Evolutionary conservation across 108 stramenopile species (phyloP).

Genomic region (Cylindrotheca fusiformis): DNA sequence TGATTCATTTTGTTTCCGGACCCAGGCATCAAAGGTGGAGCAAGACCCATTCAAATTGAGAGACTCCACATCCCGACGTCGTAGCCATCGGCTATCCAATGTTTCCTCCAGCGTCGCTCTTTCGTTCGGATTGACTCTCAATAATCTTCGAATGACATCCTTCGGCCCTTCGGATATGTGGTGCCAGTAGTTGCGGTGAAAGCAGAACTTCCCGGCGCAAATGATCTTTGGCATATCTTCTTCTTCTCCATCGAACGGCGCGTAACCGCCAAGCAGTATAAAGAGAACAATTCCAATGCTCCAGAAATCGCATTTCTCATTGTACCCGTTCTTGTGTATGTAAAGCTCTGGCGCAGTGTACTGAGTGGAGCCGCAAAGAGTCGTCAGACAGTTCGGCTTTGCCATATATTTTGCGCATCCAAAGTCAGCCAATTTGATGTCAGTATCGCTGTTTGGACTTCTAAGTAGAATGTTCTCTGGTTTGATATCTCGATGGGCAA

Average conservation of each 20-base stretch:
- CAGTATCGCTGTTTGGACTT: slow-evolving; percentile 47
- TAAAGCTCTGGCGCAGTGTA: slow-evolving; percentile 81
- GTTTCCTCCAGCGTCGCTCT: slow-evolving; percentile 32
- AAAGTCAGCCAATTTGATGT: slow-evolving; percentile 86
- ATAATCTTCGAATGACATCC: slow-evolving; percentile 45
- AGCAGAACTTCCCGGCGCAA: slow-evolving; percentile 28
- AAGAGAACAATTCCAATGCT: slow-evolving; percentile 70
- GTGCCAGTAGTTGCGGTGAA: slow-evolving; percentile 43
- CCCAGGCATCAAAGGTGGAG: slow-evolving; percentile 26
- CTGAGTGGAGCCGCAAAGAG: slow-evolving; percentile 74
- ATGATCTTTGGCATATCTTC: slow-evolving; percentile 23
- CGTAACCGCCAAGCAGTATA: slow-evolving; percentile 70
- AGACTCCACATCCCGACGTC: slow-evolving; percentile 29
- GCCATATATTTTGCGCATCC: slow-evolving; percentile 59
- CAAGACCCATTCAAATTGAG: slow-evolving; percentile 16
- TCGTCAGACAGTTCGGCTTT: slow-evolving; percentile 41
- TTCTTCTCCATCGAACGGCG: slow-evolving; percentile 37
- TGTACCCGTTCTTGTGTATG: slow-evolving; percentile 46
- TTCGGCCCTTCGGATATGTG: slow-evolving; percentile 48
- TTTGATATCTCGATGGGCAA: slow-evolving; percentile 84
- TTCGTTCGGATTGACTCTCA: slow-evolving; percentile 41
- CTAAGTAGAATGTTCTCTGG: slow-evolving; percentile 78
- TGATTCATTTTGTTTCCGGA: slow-evolving; percentile 9
- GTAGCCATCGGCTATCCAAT: slow-evolving; percentile 33
- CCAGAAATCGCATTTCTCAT: slow-evolving; percentile 74